phyloP scores from a whole-genome alignment of 306 rosid species.

The Cucumis cinereus region DNA sequence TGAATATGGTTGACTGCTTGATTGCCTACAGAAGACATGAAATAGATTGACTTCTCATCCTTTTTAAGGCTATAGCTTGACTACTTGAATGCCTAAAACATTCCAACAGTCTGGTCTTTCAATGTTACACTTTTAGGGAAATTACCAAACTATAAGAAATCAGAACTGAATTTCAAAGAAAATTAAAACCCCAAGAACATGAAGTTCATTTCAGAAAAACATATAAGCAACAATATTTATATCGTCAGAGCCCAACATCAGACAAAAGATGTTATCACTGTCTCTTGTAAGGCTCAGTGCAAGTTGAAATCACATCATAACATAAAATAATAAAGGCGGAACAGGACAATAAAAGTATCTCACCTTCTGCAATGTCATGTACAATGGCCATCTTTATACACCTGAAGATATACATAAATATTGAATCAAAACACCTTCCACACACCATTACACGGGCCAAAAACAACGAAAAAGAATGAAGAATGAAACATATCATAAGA shows the following conservation, averaged over 20 bases:
- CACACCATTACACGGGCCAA: neutral
- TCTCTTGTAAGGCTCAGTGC: neutral
- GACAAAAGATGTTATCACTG: neutral
- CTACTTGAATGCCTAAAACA: no score
- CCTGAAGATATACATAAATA: constrained; percentile 31
- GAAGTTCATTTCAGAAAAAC: neutral
- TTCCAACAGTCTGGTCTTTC: neutral
- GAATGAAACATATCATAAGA: neutral
- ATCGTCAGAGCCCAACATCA: neutral
- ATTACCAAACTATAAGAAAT: neutral
- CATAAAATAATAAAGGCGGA: neutral
- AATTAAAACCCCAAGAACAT: neutral
- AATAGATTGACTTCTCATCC: neutral
- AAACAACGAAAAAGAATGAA: neutral
- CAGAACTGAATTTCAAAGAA: neutral
- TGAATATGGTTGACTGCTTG: neutral
- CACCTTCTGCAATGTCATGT: constrained; percentile 89
- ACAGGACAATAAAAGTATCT: neutral
- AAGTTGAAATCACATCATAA: neutral
- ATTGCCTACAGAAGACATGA: no score
- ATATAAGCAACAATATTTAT: neutral
- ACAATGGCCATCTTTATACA: constrained; percentile 89
- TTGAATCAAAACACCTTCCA: constrained; percentile 1
- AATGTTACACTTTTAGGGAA: neutral
- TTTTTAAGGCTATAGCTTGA: neutral